A percentile compares a stretch with the other conserved stretches of the same genome.
These are phyloP conservation scores for Paecilomyces formosus DNA, from an alignment of 2,329 filamentous ascomycete genomes.

Conservation along the genomic window DNA sequence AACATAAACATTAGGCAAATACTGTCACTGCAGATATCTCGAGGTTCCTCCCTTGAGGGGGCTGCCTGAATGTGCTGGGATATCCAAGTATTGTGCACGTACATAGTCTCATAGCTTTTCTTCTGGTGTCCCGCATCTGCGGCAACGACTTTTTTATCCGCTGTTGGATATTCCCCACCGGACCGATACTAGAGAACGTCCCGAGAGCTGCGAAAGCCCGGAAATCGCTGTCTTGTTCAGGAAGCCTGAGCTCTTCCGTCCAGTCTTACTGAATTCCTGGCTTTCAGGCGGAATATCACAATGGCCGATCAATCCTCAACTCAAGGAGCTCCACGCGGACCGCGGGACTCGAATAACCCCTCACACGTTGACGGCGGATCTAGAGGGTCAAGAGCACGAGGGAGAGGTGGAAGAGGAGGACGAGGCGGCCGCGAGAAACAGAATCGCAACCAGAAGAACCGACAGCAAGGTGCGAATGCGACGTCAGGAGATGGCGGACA, in stretches of 20 bases:
- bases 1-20: not conserved
- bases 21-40: not conserved
- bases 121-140: not conserved
- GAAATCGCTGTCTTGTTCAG: not conserved
- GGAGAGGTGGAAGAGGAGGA: constrained; percentile 23
- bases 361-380: constrained; percentile 20
- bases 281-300: constrained; percentile 4
- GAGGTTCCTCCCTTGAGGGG: not conserved
- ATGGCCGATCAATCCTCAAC: constrained; percentile 7
- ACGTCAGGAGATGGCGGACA: constrained; percentile 8
- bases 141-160: constrained; percentile 12
- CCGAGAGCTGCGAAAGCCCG: not conserved
- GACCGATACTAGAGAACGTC: not conserved
- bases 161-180: constrained; percentile 4
- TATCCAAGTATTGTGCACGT: not conserved
- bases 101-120: not conserved
- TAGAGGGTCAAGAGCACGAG: constrained; percentile 25
- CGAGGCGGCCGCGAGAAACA: constrained; percentile 25
- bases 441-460: constrained; percentile 13
- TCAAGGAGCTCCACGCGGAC: constrained; percentile 9
- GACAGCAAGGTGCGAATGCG: constrained; percentile 7
- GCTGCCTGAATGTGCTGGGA: not conserved
- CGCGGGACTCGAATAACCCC: constrained; percentile 26
- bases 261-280: not conserved
- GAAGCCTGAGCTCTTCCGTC: not conserved